Conservation (phyloP, 768 basidiomycete genomes). For the Pleurotus tuber-regium region DNA sequence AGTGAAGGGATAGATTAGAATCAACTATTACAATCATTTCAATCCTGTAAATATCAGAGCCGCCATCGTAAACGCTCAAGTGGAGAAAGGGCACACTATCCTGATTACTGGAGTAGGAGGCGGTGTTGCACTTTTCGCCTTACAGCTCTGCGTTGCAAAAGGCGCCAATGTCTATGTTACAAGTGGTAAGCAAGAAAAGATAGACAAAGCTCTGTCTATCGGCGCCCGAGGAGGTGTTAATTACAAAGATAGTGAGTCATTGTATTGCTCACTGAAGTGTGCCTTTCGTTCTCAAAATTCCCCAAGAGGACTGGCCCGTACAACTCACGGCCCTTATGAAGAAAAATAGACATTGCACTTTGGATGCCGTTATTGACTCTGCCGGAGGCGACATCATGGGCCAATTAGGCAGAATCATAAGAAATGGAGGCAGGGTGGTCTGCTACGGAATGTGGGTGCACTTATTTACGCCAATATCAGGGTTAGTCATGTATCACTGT, state of each 20-base stretch:
- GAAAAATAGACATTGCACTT: constrained; percentile 24
- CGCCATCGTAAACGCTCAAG: constrained; percentile 59
- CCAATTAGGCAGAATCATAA: constrained; percentile 47
- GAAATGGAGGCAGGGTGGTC: constrained; percentile 55
- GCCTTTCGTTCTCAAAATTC: not conserved
- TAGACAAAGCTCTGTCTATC: constrained; percentile 57
- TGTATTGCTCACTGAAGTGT: no score
- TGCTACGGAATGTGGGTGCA: constrained; percentile 63
- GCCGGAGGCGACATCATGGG: constrained; percentile 65
- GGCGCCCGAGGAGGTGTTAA: constrained; percentile 78
- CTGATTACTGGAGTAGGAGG: constrained; percentile 84
- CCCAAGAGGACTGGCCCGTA: constrained; percentile 49
- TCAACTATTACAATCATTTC: not conserved
- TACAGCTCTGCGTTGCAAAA: constrained; percentile 73
- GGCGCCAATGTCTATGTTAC: constrained; percentile 85
- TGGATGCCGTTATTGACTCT: constrained; percentile 69
- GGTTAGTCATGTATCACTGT: no score
- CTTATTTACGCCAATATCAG: constrained; percentile 4
- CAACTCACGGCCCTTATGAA: constrained; percentile 43
- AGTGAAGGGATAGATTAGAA: constrained; percentile 12
- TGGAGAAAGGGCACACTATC: constrained; percentile 64
- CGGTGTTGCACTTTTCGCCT: constrained; percentile 74
- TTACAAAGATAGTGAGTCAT: constrained; percentile 60
- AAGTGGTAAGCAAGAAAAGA: constrained; percentile 67
- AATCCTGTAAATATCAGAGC: constrained; percentile 41